phyloP scores from a whole-genome alignment of 2,329 filamentous ascomycete species.

The Sodiomyces alkalinus region DNA sequence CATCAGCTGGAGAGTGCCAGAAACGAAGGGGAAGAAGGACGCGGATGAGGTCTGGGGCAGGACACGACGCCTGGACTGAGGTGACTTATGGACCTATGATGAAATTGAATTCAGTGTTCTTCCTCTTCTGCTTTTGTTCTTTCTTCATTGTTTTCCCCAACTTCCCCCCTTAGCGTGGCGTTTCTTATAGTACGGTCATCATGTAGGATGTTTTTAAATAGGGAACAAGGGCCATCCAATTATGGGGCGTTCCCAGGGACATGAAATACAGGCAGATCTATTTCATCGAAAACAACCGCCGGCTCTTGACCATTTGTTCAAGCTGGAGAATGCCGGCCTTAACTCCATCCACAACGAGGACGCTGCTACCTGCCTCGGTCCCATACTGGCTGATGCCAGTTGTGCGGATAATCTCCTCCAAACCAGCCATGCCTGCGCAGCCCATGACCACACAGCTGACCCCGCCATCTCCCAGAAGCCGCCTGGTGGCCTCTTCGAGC shows the following conservation, averaged over 20 bases:
- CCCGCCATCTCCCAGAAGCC: conserved; percentile 39
- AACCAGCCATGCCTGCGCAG: conserved; percentile 80
- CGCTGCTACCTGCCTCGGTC: conserved; percentile 30
- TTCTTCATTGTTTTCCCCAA: too few relatives aligned
- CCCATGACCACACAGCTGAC: conserved; percentile 66
- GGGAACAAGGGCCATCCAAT: too few relatives aligned
- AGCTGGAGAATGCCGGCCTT: conserved; percentile 51
- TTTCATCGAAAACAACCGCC: background rate
- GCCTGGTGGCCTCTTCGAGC: conserved; percentile 55
- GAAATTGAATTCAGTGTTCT: too few relatives aligned
- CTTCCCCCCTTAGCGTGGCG: background rate
- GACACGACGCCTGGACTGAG: conserved; percentile 34
- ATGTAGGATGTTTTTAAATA: too few relatives aligned
- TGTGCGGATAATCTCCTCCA: conserved; percentile 60
- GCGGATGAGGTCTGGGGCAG: conserved; percentile 87
- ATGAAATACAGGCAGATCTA: too few relatives aligned
- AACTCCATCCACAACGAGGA: conserved; percentile 70
- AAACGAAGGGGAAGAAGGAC: conserved; percentile 74
- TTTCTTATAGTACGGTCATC: background rate
- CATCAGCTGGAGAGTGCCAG: conserved; percentile 61
- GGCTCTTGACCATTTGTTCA: conserved; percentile 34
- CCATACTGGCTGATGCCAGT: conserved; percentile 53
- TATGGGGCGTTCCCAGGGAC: too few relatives aligned
- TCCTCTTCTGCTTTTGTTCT: too few relatives aligned
- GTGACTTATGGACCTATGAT: too few relatives aligned